Evolutionary conservation across 2,329 filamentous ascomycete species (phyloP), one percentile per base, ranked within the genome.

Genomic region (Colletotrichum tamarilloi): DNA sequence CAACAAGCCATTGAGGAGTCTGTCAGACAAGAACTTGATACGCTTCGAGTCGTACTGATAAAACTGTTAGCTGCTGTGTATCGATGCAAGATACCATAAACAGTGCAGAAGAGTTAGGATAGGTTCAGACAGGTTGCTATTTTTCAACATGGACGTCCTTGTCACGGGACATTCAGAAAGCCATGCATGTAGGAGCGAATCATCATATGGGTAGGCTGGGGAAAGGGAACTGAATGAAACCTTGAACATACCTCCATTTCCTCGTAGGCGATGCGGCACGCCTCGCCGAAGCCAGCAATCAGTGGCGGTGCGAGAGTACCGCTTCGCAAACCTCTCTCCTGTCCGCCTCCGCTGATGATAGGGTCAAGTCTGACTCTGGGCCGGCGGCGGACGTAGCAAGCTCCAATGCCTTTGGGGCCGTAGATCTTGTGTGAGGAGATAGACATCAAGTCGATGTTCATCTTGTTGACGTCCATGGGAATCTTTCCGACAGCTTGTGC

Each of bases 401-500:
- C 97, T 72, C 97, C 97, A 70, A 99, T 94, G 42, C 97, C 97
- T 87, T 98, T 99, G 67, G 97, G 97, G 30, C 97, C 97, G 81
- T 99, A 99, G 67, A 99, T 97, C 85, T 99, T 99, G 86, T 99
- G 97, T 35, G 94, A 95, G 9, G 97, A 98, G 74, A 99, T 98
- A 35, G 96, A 98, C 96, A 99, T 98, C 80, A 99, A 86, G 81
- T 99, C 97, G 76, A 99, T 93, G 83, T 98, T 97, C 95, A 98
- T 96, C 84, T 94, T 94, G 83, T 98, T 98, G 80, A 99, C 97
- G 79, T 98, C 95, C 60, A 99, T 86, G 0, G 95, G 95, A 62
- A 99, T 98, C 87, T 99, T 99, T 80, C 97, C 97, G n/a, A 98
- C 95, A 19, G 97, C 97, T 85, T 99, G 97, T 1, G 97, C 97